These are phyloP conservation scores for Penicillium sp. DNA, from an alignment of 2,329 filamentous ascomycete species.

Conservation along the genomic window DNA sequence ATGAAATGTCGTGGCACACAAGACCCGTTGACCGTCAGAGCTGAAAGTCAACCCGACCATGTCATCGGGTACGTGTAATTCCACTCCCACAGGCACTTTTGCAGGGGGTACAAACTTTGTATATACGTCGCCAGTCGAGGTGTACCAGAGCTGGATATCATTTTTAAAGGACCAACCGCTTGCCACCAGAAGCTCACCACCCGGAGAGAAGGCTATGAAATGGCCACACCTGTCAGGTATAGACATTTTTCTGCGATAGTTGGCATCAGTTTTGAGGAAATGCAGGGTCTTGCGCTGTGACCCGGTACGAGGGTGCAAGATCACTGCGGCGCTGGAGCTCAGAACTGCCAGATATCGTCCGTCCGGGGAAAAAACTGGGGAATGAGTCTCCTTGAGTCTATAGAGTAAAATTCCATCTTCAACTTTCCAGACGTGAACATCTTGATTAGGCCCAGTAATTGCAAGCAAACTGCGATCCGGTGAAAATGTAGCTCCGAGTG, in stretches of 20 bases:
- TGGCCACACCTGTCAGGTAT: too few species aligned
- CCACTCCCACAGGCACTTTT: background rate
- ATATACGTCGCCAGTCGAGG: too few species aligned
- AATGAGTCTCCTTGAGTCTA: background rate
- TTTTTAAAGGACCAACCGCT: background rate
- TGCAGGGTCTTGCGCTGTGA: background rate
- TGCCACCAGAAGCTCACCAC: background rate
- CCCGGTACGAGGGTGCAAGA: background rate
- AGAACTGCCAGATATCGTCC: background rate
- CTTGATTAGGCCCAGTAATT: background rate
- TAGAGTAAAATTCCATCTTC: background rate
- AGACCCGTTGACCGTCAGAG: background rate
- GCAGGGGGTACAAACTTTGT: background rate
- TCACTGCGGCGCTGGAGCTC: background rate
- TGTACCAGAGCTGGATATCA: background rate
- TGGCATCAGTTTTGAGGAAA: background rate
- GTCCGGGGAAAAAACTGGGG: too few species aligned
- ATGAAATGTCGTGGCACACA: background rate
- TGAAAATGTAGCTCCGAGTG: background rate
- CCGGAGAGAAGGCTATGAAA: background rate
- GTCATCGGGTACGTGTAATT: background rate
- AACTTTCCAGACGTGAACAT: background rate
- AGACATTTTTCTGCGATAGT: background rate
- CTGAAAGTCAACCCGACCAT: background rate
- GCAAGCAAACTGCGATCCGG: background rate